Base-by-base conservation (phyloP, 805 yeast genomes). In the Candida anglica region DNA sequence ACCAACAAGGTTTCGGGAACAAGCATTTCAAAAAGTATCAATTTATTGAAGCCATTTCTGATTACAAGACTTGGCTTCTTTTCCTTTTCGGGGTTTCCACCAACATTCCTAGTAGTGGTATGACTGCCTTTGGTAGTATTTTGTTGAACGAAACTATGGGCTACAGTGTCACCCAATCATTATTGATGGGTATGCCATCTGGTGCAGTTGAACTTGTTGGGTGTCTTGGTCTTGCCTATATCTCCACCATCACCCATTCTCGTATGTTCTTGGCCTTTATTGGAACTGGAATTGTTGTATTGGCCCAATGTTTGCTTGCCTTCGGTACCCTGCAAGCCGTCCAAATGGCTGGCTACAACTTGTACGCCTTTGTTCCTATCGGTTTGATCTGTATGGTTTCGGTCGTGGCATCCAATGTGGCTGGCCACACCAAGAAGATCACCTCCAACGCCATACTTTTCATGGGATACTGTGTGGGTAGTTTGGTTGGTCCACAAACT, bases 1-100 rank as follows among this genome's bases (percentile, higher is more conserved):
- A 72, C 55, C 74, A 69, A 44, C 80, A 71, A 42, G 86, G 84
- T 31, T 71, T 72, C 48, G 81, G 81, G 37, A 73, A 69, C 43
- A 69, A 58, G 43, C 56, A 63, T 28, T 75, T 78, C 67, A 77
- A 77, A 47, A 58, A 58, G 64, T 52, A 65, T 34, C 86, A 81
- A 50, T 58, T 76, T 27, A 54, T 49, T 15, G 82, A 79, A 48
- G 72, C 75, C 8, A 34, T 75, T 20, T 44, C 46, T 9, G 86
- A 80, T 44, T 37, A 56, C 30, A 69, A 72, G 45, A 63, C 74
- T 7, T 77, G 76, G 73, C 42, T 75, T 14, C 55, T 65, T 38
- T 62, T 75, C 37, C 39, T 58, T 3, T 58, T 64, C 31, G 69
- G 53, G 32, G 43, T 55, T 11, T 27, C 41, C 10, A 38, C 35